phyloP scores from a whole-genome alignment of 805 yeast genomes.

The Candida loeiensis region DNA sequence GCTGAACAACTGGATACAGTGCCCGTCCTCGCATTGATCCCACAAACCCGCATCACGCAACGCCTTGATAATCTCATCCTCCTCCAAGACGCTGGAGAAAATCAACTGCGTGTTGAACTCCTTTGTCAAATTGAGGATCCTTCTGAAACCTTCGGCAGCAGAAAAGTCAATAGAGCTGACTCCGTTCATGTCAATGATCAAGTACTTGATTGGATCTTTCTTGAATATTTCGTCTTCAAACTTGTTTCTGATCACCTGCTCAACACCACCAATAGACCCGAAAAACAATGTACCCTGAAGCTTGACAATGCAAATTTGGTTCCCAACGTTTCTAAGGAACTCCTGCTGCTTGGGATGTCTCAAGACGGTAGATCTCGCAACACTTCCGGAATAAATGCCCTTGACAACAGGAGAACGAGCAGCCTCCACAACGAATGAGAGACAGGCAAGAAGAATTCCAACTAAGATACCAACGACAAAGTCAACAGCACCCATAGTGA shows the following conservation, averaged over 20 bases:
- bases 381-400: conserved; percentile 80
- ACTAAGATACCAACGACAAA: conserved; percentile 89
- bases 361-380: conserved; percentile 87
- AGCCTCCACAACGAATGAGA: conserved; percentile 92
- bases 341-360: conserved; percentile 88
- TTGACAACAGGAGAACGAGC: conserved; percentile 78
- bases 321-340: conserved; percentile 79
- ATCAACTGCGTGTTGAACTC: conserved; percentile 69
- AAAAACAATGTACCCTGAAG: conserved; percentile 87
- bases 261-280: conserved; percentile 93
- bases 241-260: conserved; percentile 61
- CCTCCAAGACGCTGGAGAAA: conserved; percentile 70
- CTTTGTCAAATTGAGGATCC: conserved; percentile 74
- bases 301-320: conserved; percentile 84
- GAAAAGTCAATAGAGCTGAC: conserved; percentile 85
- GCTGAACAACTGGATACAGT: conserved; percentile 58
- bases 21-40: conserved; percentile 37
- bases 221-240: conserved; percentile 54
- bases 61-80: conserved; percentile 64
- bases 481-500: conserved; percentile 93
- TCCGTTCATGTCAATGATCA: conserved; percentile 80
- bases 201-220: conserved; percentile 65
- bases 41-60: conserved; percentile 82
- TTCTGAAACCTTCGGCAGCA: conserved; percentile 92
- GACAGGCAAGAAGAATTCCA: conserved; percentile 87